Evolutionary conservation across 208 protist genomes (phyloP).

Genomic region (Histomonas meleagridis): DNA sequence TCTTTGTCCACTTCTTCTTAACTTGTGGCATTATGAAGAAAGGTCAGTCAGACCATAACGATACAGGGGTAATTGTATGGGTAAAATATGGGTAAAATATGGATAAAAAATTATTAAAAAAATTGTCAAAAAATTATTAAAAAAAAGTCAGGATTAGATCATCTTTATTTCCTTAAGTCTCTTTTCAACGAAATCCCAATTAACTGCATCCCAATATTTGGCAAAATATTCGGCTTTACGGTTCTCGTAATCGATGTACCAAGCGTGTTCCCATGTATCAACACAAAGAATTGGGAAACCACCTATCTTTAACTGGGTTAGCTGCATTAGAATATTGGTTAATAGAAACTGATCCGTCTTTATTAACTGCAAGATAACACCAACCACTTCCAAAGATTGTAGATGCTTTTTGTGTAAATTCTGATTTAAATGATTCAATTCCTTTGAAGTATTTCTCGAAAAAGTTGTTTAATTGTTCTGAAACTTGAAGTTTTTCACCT

Average conservation of each 20-base stretch:
- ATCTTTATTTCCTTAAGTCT: too few species aligned
- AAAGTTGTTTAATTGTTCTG: background rate
- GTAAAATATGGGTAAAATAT: too few species aligned
- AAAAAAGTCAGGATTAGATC: too few species aligned
- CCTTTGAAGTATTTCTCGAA: background rate
- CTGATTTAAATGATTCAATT: constrained; percentile 3
- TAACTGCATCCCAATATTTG: background rate
- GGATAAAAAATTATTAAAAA: too few species aligned
- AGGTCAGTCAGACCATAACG: background rate
- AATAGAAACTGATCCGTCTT: background rate
- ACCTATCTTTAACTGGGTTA: constrained; percentile 3
- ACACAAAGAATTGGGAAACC: background rate
- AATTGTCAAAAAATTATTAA: too few species aligned
- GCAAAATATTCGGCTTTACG: background rate
- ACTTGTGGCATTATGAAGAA: background rate
- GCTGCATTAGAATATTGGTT: background rate
- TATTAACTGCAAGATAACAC: background rate
- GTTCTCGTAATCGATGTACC: constrained; percentile 32
- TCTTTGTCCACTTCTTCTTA: constrained; percentile 29
- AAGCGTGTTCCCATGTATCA: constrained; percentile 10
- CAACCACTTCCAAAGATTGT: background rate
- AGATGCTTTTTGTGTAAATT: background rate
- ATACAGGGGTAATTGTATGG: too few species aligned
- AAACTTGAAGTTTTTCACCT: background rate
- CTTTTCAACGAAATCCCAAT: constrained; percentile 32